Conservation (phyloP, 2,329 filamentous ascomycete species). For the Ophiosphaerella narmari region DNA sequence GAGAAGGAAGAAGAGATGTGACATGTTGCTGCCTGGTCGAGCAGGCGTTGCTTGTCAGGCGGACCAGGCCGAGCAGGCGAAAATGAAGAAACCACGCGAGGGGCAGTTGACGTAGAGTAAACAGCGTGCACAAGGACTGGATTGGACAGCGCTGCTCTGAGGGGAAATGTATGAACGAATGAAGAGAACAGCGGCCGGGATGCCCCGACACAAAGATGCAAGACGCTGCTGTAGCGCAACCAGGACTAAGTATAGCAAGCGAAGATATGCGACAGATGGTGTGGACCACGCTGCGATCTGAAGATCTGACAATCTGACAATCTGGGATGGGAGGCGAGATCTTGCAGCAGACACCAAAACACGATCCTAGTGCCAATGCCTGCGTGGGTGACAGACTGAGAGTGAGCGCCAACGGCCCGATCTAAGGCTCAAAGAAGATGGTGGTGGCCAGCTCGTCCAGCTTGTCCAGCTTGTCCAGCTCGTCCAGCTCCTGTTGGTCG, state of each 20-base stretch:
- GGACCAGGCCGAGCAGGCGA: constrained; percentile 3
- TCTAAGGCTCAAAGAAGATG: not conserved
- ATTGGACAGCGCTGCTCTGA: constrained; percentile 10
- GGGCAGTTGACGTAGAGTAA: constrained; percentile 14
- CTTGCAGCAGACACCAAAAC: not conserved
- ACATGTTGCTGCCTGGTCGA: constrained; percentile 24
- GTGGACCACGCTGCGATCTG: not conserved
- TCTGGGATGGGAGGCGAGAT: not conserved
- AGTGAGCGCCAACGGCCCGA: not conserved
- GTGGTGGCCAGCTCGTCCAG: not conserved
- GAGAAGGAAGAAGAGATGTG: constrained; percentile 6
- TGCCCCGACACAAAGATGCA: constrained; percentile 11
- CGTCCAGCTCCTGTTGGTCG: not conserved
- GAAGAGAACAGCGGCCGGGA: constrained; percentile 12
- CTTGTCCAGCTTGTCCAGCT: no score
- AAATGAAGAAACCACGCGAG: constrained; percentile 9
- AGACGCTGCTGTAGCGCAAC: constrained; percentile 5
- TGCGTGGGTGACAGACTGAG: not conserved
- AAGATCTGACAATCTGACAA: not conserved
- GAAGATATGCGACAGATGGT: not conserved
- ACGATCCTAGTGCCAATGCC: constrained; percentile 1
- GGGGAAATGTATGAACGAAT: constrained; percentile 13
- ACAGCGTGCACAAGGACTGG: constrained; percentile 13
- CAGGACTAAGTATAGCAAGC: not conserved
- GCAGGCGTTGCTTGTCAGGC: constrained; percentile 16